Percentiles rank a stretch among this genome's conserved stretches.
Conservation (phyloP, 306 rosid genomes). For the Oxytropis ochrocephala region DNA sequence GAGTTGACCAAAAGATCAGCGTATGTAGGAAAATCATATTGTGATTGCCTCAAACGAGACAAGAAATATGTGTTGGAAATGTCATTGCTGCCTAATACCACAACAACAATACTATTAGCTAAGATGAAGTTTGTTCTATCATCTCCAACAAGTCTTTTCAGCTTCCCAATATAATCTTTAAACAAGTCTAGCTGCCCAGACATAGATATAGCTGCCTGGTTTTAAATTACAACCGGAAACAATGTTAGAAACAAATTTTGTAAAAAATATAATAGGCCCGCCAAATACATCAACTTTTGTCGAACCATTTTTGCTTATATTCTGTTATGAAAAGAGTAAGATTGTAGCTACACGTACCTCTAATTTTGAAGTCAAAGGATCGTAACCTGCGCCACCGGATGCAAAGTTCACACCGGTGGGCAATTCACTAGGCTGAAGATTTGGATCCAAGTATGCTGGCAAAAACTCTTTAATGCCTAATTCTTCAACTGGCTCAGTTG, state of each 20-base stretch:
- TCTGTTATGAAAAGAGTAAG: too few relatives aligned
- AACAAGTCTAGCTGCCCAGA: not conserved
- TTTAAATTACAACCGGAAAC: not conserved
- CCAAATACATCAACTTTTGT: too few relatives aligned
- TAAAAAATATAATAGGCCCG: too few relatives aligned
- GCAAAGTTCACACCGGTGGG: constrained; percentile 70
- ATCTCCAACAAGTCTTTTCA: constrained; percentile 30
- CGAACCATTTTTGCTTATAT: too few relatives aligned
- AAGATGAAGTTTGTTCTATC: constrained; percentile 41
- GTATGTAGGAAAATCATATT: constrained; percentile 54
- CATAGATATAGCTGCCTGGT: not conserved
- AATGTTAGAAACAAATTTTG: not conserved
- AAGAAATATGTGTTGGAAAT: constrained; percentile 58
- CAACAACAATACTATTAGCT: constrained; percentile 35
- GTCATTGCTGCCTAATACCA: constrained; percentile 62
- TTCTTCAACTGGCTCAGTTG: constrained; percentile 36
- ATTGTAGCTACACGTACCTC: constrained; percentile 23
- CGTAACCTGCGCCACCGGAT: constrained; percentile 76
- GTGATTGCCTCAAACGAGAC: constrained; percentile 21
- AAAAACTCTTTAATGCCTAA: constrained; percentile 50
- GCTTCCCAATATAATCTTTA: not conserved
- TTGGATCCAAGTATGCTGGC: constrained; percentile 57
- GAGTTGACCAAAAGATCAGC: constrained; percentile 11
- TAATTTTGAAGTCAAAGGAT: constrained; percentile 47
- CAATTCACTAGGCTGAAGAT: constrained; percentile 43